Percentiles rank a stretch among this genome's conserved stretches.
Evolutionary conservation across 768 basidiomycete genomes (phyloP).

Genomic region (Trametes sanguinea): DNA sequence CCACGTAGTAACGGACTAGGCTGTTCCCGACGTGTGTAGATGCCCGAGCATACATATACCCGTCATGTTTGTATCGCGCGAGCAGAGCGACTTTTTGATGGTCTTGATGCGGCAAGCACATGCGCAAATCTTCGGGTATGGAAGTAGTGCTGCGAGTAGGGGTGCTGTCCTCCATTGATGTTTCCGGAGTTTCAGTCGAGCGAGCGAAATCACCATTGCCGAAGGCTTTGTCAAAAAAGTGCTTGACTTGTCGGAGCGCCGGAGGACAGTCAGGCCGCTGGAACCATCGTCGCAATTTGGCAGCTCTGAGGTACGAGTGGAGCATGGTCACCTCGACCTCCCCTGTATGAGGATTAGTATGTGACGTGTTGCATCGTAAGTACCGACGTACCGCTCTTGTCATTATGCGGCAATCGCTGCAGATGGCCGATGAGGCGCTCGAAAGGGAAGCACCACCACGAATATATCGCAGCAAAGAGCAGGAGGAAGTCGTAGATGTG

Average conservation of each 20-base stretch:
- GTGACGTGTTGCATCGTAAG: neutral
- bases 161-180: neutral
- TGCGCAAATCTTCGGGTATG: neutral
- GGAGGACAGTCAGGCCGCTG: too few species aligned
- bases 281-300: constrained; percentile 8
- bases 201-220: too few species aligned
- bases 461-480: constrained; percentile 17
- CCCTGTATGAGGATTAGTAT: neutral
- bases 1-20: neutral
- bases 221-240: too few species aligned
- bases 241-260: too few species aligned
- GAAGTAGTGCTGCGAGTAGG: neutral
- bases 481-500: constrained; percentile 25
- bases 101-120: neutral
- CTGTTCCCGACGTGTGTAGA: constrained; percentile 13
- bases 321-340: constrained; percentile 6
- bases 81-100: neutral
- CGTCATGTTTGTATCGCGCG: too few species aligned
- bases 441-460: constrained; percentile 34
- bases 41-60: too few species aligned
- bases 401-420: constrained; percentile 28
- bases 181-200: neutral
- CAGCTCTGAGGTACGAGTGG: constrained; percentile 3
- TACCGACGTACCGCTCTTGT: constrained; percentile 24
- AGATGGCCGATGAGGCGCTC: constrained; percentile 29